These are phyloP conservation scores for Pythium brachiatum DNA, from an alignment of 352 stramenopile genomes.

Conservation along the genomic window DNA sequence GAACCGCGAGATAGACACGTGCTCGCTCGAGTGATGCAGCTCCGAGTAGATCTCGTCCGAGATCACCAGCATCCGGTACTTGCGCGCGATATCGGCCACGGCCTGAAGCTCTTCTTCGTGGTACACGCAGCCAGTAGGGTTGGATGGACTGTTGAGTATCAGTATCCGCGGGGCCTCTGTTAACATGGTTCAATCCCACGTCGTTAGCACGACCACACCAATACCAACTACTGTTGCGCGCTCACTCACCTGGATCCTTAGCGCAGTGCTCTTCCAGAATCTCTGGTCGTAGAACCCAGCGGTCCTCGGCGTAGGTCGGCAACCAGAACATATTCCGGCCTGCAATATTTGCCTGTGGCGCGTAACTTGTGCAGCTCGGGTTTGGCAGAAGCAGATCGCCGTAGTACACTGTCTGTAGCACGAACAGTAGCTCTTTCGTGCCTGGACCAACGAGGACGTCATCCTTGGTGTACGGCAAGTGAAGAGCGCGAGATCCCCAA, in stretches of 20 bases:
- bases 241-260: slow-evolving; percentile 64
- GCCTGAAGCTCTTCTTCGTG: slow-evolving; percentile 68
- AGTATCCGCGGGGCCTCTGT: slow-evolving; percentile 80
- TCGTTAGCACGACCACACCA: background rate
- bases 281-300: slow-evolving; percentile 77
- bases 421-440: slow-evolving; percentile 87
- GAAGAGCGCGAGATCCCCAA: slow-evolving; percentile 55
- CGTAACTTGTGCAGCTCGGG: slow-evolving; percentile 85
- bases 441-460: slow-evolving; percentile 85
- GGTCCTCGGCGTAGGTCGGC: slow-evolving; percentile 69
- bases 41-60: slow-evolving; percentile 90
- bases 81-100: slow-evolving; percentile 69
- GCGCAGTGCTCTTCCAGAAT: slow-evolving; percentile 78
- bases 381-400: slow-evolving; percentile 82
- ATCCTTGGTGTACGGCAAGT: slow-evolving; percentile 64
- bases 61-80: slow-evolving; percentile 87
- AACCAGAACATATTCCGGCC: slow-evolving; percentile 89
- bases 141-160: slow-evolving; percentile 86
- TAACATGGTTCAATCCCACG: background rate
- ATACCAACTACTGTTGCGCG: background rate
- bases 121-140: slow-evolving; percentile 83
- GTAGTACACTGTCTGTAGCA: slow-evolving; percentile 89
- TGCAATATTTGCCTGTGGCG: slow-evolving; percentile 81
- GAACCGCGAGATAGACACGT: slow-evolving; percentile 83
- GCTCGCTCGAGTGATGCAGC: slow-evolving; percentile 65